Base-by-base conservation (phyloP, 2,329 filamentous ascomycete genomes). In the Knufia petricola region DNA sequence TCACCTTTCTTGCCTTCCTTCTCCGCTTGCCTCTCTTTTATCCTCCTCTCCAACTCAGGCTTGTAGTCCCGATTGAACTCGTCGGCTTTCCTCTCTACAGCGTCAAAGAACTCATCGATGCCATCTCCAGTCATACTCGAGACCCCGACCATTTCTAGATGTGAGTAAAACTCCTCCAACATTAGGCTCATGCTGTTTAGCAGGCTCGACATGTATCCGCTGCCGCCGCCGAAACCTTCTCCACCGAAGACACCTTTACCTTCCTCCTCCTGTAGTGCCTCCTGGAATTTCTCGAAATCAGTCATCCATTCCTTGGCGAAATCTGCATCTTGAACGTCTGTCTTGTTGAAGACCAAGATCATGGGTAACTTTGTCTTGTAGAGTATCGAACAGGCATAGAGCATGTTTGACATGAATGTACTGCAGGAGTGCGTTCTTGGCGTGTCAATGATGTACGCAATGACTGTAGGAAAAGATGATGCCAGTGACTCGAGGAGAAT, bases 291-390 rank as follows among this genome's bases (percentile, higher is more conserved):
- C 57, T 98, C 92, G 61, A 95, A 98, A 66, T 98, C 90, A 4
- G 89, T 94, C 92, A 98, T 98, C 92, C 94, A 98, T 63, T 96
- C 88, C 69, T 90, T 92, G 1, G 89, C 92, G 61, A 95, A 95
- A 21, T 79, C 77, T 0, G 88, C 87, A 60, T 94, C 85, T 65
- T 94, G 87, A 36, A 94, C 87, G 61, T 98, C 92, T 0, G 89
- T 95, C 72, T 98, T 98, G 74, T 98, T 98, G 75, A 98, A 96
- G 9, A 98, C 92, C 6, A 98, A 72, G 47, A 98, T 94, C 92
- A 98, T 98, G 20, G 92, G 92, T 0, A 98, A 75, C 65, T 94
- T 95, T 1, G 90, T 96, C 73, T 96, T 96, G 78, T 98, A 98
- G 13, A 98, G 78, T 55, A 98, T 98, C 52, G 86, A 94, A 74